phyloP scores from a whole-genome alignment of 176 grass and related monocot species.

The Oryza australiensis region DNA sequence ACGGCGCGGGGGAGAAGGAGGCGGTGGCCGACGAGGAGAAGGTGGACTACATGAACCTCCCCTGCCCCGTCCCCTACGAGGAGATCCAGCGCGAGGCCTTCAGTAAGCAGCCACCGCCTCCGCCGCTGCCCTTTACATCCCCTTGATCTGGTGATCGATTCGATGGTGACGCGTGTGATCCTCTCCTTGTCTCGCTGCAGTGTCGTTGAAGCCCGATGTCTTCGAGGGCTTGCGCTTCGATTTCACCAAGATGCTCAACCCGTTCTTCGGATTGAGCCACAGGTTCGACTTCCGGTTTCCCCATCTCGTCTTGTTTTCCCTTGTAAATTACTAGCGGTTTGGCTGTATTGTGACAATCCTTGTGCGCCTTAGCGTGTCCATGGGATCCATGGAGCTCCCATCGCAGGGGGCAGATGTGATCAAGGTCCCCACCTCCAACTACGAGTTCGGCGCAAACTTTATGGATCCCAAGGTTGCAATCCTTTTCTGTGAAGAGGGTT shows the following conservation, averaged over 20 bases:
- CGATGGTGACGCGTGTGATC: slow-evolving; percentile 5
- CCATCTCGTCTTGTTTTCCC: neutral
- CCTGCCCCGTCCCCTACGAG: slow-evolving; percentile 61
- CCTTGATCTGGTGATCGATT: neutral
- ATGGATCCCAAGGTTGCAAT: slow-evolving; percentile 56
- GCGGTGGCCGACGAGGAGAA: slow-evolving; percentile 44
- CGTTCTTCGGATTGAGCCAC: slow-evolving; percentile 57
- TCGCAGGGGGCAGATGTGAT: slow-evolving; percentile 45
- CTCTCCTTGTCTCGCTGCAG: slow-evolving; percentile 42
- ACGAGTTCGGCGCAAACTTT: slow-evolving; percentile 77
- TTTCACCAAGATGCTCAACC: slow-evolving; percentile 50
- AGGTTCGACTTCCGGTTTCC: slow-evolving; percentile 31
- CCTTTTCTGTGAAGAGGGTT: neutral
- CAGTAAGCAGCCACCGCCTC: slow-evolving; percentile 40
- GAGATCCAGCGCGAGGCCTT: slow-evolving; percentile 63
- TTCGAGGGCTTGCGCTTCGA: slow-evolving; percentile 70
- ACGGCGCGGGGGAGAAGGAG: slow-evolving; percentile 24
- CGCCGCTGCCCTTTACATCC: neutral
- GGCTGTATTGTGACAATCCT: neutral
- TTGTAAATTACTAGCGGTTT: neutral
- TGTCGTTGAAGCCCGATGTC: slow-evolving; percentile 48
- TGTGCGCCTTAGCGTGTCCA: slow-evolving; percentile 37
- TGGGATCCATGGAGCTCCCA: slow-evolving; percentile 67
- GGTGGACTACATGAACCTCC: slow-evolving; percentile 82
- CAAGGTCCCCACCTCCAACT: slow-evolving; percentile 58